Base-by-base conservation (phyloP, 2,329 filamentous ascomycete genomes). In the Zasmidium cellare region DNA sequence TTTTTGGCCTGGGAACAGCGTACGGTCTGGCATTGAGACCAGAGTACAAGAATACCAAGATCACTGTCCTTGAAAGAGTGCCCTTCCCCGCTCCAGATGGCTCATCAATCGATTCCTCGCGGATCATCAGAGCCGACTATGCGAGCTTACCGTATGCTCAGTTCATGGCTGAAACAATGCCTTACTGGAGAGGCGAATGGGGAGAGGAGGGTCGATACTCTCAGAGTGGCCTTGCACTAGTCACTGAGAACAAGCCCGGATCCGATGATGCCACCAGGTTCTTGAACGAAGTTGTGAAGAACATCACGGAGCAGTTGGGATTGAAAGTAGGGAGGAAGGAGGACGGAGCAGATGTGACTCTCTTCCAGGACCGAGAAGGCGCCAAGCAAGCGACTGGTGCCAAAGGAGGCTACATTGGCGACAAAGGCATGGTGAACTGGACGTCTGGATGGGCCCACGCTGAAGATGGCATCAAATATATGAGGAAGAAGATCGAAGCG, bases 381-480 rank as follows among this genome's bases (percentile, higher is more conserved):
- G 76, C 80, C 47, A 66, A 65, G 31, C 65, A 68, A 51, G 70
- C 73, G 3, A 76, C 76, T 31, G 75, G 76, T 16, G 48, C 49
- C 11, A 31, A 35, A 3, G 50, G 45, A 16, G 50, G 38, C 25
- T 52, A 52, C 20, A 81, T 80, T 25, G 90, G 85, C 14, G 81
- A 80, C 61, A 86, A 80, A 62, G 90, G 88, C 20, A 23, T 25
- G 47, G 47, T 49, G 54, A 96, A 96, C 72, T 80, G 81, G 53
- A 79, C 81, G 24, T 88, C 87, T 41, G 91, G 91, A 5, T 96
- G 91, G 91, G 90, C 88, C 2, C 83, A 96, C 70, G 90, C 91
- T 0, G 87, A 87, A 61, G 82, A 81, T 47, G 84, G 82, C 14
- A 90, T 93, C 86, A 73, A 78, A 46, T 89, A 84, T 80, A 72